These are phyloP conservation scores for Gillenia trifoliata DNA, from an alignment of 306 rosid genomes.

Conservation along the genomic window DNA sequence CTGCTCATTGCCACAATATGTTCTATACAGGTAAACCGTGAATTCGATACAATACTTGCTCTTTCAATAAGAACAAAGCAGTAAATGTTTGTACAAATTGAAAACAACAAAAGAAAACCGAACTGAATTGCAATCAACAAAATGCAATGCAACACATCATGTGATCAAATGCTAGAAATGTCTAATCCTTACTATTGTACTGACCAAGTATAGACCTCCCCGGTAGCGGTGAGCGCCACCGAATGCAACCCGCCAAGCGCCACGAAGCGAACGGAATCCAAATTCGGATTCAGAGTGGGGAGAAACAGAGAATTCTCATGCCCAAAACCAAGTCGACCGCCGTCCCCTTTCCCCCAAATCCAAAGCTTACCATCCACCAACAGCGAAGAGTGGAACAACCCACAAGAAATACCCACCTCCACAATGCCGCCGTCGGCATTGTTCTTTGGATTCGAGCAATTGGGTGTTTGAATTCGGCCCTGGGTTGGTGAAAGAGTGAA, in stretches of 20 bases:
- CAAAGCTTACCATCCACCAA: constrained; percentile 57
- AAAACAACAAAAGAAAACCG: neutral
- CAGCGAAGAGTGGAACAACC: constrained; percentile 80
- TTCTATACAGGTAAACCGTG: neutral
- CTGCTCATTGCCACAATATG: too few relatives aligned
- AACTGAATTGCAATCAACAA: neutral
- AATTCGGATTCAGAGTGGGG: constrained; percentile 70
- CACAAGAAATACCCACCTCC: constrained; percentile 81
- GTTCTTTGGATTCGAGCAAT: neutral
- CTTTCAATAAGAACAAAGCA: neutral
- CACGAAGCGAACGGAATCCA: constrained; percentile 42
- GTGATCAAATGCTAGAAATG: neutral
- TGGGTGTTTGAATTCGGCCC: constrained; percentile 30
- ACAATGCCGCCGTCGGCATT: neutral
- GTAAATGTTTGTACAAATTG: neutral
- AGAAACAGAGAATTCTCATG: constrained; percentile 63
- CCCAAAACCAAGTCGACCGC: constrained; percentile 87
- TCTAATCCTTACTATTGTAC: constrained; percentile 32
- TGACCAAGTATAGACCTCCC: constrained; percentile 87
- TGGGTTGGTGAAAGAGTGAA: constrained; percentile 51
- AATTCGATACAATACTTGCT: neutral
- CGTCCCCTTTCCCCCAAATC: constrained; percentile 99
- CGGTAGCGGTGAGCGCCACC: constrained; percentile 51
- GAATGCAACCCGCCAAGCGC: constrained; percentile 87
- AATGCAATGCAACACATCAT: neutral